A percentile compares a stretch with the other conserved stretches of the same genome.
Evolutionary conservation across 2,329 filamentous ascomycete genomes (phyloP).

Genomic region (Onygenales sp.): DNA sequence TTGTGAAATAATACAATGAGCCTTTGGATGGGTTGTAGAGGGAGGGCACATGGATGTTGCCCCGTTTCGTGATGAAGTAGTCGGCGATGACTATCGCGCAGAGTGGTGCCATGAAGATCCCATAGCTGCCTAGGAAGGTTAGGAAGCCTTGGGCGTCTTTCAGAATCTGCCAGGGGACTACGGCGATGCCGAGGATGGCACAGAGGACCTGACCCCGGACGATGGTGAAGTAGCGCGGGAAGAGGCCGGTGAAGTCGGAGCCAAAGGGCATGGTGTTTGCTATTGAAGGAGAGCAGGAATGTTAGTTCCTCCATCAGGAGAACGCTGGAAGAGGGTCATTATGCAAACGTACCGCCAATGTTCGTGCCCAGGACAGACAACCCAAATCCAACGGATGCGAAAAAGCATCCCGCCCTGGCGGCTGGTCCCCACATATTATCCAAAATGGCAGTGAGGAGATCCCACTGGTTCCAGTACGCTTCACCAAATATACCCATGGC

Average conservation of each 20-base stretch:
- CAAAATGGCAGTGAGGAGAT: background rate
- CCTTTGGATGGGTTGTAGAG: background rate
- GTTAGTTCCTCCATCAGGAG: background rate
- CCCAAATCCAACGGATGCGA: background rate
- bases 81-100: background rate
- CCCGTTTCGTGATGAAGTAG: background rate
- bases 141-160: conserved; percentile 16
- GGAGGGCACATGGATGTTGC: background rate
- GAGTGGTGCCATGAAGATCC: conserved; percentile 19
- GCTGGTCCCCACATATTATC: background rate
- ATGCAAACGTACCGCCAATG: background rate
- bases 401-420: background rate
- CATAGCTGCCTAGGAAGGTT: conserved; percentile 18
- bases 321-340: background rate
- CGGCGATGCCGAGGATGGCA: conserved; percentile 12
- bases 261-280: conserved; percentile 6
- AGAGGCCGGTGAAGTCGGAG: conserved; percentile 11
- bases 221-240: conserved; percentile 12
- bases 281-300: background rate
- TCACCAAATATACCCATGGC: background rate
- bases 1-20: background rate
- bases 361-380: background rate
- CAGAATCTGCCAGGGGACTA: conserved; percentile 20
- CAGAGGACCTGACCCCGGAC: conserved; percentile 14
- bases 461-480: background rate